phyloP scores from a whole-genome alignment of 345 rosid genomes.

The Geranium brycei region DNA sequence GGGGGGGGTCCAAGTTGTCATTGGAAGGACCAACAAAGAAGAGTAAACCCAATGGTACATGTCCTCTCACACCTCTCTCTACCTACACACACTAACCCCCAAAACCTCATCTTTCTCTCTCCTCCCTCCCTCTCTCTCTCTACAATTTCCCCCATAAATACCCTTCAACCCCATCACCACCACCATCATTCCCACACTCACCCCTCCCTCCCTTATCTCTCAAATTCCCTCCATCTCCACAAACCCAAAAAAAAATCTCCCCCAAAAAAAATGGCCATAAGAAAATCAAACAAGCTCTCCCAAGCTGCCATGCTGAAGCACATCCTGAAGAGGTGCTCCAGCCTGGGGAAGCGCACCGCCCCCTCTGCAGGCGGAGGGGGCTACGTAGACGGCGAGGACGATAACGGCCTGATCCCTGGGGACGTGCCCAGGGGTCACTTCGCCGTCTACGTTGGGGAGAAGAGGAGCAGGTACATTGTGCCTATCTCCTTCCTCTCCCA shows the following conservation, averaged over 20 bases:
- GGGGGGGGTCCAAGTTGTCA: background rate
- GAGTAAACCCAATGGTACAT: background rate
- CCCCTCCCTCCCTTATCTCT: background rate
- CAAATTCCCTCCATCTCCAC: background rate
- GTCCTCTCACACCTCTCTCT: background rate
- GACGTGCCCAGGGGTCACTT: slow-evolving; percentile 36
- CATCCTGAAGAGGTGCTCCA: slow-evolving; percentile 70
- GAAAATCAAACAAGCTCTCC: slow-evolving; percentile 41
- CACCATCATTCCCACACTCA: background rate
- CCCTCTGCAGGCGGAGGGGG: background rate
- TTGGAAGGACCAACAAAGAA: background rate
- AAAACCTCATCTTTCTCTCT: background rate
- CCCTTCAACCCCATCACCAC: background rate
- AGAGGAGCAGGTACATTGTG: slow-evolving; percentile 23
- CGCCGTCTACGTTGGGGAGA: slow-evolving; percentile 28
- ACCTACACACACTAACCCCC: background rate
- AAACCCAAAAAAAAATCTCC: no score
- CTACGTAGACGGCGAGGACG: slow-evolving; percentile 28
- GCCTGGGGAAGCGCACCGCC: slow-evolving; percentile 47
- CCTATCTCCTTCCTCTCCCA: slow-evolving; percentile 24
- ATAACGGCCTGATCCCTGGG: slow-evolving; percentile 20
- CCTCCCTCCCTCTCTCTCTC: background rate
- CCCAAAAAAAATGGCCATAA: slow-evolving; percentile 35
- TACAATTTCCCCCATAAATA: no score
- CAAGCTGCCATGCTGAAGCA: slow-evolving; percentile 64